Base-by-base conservation (phyloP, 73 alveolate species). In the Durusdinium trenchii region DNA sequence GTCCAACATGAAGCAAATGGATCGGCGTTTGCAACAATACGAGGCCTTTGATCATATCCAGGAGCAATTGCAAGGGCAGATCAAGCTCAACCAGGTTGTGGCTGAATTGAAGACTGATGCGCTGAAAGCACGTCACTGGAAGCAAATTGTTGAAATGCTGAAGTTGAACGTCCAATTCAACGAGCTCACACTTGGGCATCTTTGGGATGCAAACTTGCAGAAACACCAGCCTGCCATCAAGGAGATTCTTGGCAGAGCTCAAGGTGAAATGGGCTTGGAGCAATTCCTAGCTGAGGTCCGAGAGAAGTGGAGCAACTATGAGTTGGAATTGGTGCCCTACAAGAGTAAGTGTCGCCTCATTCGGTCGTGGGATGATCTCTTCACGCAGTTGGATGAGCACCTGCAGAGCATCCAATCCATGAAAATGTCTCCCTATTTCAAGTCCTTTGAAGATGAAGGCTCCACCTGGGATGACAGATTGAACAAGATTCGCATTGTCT, bases 401-500 rank as follows among this genome's bases (percentile, higher is more conserved):
- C 99, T 99, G 86, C 99, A 99, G 95, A 99, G 98, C 98, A 69
- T 99, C 79, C 99, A 99, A 95, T 99, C 99, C 4, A 99, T 99
- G 99, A 99, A 99, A 99, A 99, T 99, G 99, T 99, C 99, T 20
- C 99, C 99, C 16, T 99, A 99, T 98, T 99, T 99, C 99, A 99
- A 99, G 85, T 94, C 99, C 35, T 94, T 94, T 40, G 99, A 94
- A 57, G 99, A 94, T 71, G 98, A 91, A 36, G 98, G 98, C 43
- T 76, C 98, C 35, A 91, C 98, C 18, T 91, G 98, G 98, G 98
- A 91, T 69, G 99, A 99, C 94, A 99, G 99, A 99, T 99, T 99
- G 86, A 99, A 99, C 99, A 99, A 99, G 99, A 99, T 99, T 62
- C 99, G 99, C 95, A 98, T 99, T n/a, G 99, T 99, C 86, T 99